phyloP scores from a whole-genome alignment of 164 flowering plant genomes.

The Malania oleifera region DNA sequence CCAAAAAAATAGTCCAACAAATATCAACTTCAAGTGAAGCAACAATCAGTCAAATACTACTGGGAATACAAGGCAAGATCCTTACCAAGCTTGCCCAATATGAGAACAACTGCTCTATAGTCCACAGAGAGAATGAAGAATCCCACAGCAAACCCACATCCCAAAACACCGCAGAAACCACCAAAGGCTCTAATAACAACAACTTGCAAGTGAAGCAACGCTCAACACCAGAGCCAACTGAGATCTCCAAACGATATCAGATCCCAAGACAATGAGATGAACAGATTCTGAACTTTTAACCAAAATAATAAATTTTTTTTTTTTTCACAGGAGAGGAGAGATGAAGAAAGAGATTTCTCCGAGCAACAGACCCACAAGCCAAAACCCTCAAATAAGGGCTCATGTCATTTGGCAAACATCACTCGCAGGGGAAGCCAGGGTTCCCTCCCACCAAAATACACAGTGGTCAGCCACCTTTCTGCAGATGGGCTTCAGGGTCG shows the following conservation, averaged over 20 bases:
- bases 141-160: slow-evolving; percentile 15
- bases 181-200: slow-evolving; percentile 2
- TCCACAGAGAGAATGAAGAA: slow-evolving; percentile 2
- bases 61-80: slow-evolving; percentile 7
- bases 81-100: slow-evolving; percentile 5
- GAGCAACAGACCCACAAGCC: neutral
- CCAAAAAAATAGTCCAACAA: neutral
- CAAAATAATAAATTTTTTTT: too few relatives aligned
- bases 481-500: slow-evolving; percentile 15
- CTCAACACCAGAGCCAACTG: slow-evolving; percentile 1
- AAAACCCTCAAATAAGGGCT: neutral
- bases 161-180: slow-evolving; percentile 17
- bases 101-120: neutral
- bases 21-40: slow-evolving; percentile 23
- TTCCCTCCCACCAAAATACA: slow-evolving; percentile 15
- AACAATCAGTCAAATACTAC: slow-evolving; percentile 7
- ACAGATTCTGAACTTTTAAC: neutral
- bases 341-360: slow-evolving; percentile 9
- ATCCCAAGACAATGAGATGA: slow-evolving; percentile 17
- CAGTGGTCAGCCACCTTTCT: slow-evolving; percentile 4
- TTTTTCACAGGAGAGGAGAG: neutral
- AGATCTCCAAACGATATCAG: slow-evolving; percentile 20
- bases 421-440: slow-evolving; percentile 37
- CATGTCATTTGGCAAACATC: slow-evolving; percentile 10
- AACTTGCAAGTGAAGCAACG: slow-evolving; percentile 17